Conservation (phyloP, 345 rosid genomes). For the Aquilaria yunnanensis region DNA sequence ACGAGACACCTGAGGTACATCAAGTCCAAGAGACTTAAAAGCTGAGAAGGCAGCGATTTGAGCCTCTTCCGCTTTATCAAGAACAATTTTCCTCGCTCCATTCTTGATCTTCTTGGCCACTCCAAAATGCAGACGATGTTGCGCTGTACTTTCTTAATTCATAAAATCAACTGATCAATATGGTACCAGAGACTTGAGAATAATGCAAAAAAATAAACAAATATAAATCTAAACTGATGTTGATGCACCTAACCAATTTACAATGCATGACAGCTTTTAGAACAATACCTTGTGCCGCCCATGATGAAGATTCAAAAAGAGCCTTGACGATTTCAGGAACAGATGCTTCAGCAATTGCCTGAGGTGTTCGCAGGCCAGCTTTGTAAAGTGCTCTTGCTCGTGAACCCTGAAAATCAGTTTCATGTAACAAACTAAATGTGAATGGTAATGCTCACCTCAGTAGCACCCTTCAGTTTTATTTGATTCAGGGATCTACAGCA, state of each 20-base stretch:
- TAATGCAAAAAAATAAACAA: constrained; percentile 2
- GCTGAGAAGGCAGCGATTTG: constrained; percentile 87
- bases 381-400: constrained; percentile 94
- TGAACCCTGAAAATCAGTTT: constrained; percentile 58
- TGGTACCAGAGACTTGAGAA: background rate
- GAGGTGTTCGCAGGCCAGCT: constrained; percentile 91
- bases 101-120: constrained; percentile 91
- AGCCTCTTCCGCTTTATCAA: constrained; percentile 98
- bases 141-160: constrained; percentile 55
- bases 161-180: constrained; percentile 14
- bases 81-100: constrained; percentile 92
- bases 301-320: constrained; percentile 80
- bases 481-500: too few species aligned
- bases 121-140: constrained; percentile 70
- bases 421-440: constrained; percentile 6
- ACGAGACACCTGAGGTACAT: constrained; percentile 56
- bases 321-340: constrained; percentile 80
- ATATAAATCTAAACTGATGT: background rate
- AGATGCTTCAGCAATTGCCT: constrained; percentile 94
- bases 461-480: too few species aligned
- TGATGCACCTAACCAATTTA: background rate
- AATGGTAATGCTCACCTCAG: background rate
- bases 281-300: constrained; percentile 69
- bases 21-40: constrained; percentile 81
- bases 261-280: background rate